Percentiles rank a stretch among this genome's conserved stretches.
phyloP scores from a whole-genome alignment of 1,284 basidiomycete species.

The Cutaneotrichosporon sp. region DNA sequence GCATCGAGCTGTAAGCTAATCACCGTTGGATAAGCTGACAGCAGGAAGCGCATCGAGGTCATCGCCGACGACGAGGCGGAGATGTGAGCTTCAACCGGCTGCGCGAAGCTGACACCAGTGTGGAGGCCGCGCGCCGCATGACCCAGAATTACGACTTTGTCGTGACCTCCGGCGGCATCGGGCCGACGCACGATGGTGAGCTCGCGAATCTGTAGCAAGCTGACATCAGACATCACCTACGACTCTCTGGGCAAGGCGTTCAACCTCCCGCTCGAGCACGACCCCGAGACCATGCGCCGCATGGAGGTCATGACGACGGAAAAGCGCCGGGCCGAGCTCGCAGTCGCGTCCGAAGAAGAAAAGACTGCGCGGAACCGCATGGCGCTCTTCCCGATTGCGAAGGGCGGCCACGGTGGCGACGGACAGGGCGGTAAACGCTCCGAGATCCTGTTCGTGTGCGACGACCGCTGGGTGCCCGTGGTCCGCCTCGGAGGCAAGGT shows the following conservation, averaged over 20 bases:
- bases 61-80: constrained; percentile 86
- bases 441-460: constrained; percentile 70
- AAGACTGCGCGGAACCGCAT: constrained; percentile 71
- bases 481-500: constrained; percentile 74
- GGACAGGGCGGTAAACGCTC: constrained; percentile 56
- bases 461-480: constrained; percentile 86
- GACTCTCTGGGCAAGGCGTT: constrained; percentile 84
- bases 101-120: constrained; percentile 56
- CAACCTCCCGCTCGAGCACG: constrained; percentile 68
- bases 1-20: constrained; percentile 75
- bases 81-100: constrained; percentile 74
- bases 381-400: constrained; percentile 71
- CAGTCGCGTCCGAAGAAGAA: constrained; percentile 69
- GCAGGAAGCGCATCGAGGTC: constrained; percentile 83
- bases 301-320: constrained; percentile 68
- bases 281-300: constrained; percentile 75
- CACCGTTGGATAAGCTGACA: constrained; percentile 8
- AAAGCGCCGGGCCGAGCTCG: constrained; percentile 59
- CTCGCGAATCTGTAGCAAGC: not conserved
- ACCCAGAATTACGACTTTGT: constrained; percentile 83
- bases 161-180: constrained; percentile 77
- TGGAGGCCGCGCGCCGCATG: constrained; percentile 81
- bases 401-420: constrained; percentile 31
- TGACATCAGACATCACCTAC: constrained; percentile 75
- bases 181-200: constrained; percentile 79